A percentile compares a stretch with the other conserved stretches of the same genome.
Conservation (phyloP, 305 asterid genomes). For the Rubia balearica region DNA sequence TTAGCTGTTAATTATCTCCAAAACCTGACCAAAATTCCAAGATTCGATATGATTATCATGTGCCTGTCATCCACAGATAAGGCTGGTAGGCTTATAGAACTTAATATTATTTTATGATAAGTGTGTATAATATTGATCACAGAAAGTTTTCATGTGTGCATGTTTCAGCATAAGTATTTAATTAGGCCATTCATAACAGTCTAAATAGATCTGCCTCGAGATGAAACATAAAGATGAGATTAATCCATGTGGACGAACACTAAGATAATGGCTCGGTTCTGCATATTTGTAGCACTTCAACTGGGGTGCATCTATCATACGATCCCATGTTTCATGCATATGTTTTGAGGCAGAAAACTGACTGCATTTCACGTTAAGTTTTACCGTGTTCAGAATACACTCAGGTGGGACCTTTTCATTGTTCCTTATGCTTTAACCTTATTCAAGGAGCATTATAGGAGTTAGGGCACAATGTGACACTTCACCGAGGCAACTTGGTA, state of each 20-base stretch:
- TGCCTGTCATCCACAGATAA: slow-evolving; percentile 68
- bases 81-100: slow-evolving; percentile 48
- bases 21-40: slow-evolving; percentile 59
- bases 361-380: not conserved
- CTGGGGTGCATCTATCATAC: not conserved
- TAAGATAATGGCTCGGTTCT: not conserved
- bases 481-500: not conserved
- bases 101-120: not conserved
- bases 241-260: not conserved
- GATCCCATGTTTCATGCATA: not conserved
- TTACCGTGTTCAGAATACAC: not conserved
- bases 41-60: slow-evolving; percentile 80
- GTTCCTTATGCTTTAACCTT: not conserved
- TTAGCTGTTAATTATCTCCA: slow-evolving; percentile 66
- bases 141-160: not conserved
- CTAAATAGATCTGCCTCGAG: not conserved
- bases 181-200: not conserved
- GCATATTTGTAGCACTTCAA: not conserved
- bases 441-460: not conserved
- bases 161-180: not conserved
- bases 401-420: not conserved
- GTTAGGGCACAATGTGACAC: not conserved
- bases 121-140: not conserved
- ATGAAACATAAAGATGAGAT: not conserved
- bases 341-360: not conserved